phyloP scores from a whole-genome alignment of 495 filamentous ascomycete species.

The Hypoxylon crocopeplum region DNA sequence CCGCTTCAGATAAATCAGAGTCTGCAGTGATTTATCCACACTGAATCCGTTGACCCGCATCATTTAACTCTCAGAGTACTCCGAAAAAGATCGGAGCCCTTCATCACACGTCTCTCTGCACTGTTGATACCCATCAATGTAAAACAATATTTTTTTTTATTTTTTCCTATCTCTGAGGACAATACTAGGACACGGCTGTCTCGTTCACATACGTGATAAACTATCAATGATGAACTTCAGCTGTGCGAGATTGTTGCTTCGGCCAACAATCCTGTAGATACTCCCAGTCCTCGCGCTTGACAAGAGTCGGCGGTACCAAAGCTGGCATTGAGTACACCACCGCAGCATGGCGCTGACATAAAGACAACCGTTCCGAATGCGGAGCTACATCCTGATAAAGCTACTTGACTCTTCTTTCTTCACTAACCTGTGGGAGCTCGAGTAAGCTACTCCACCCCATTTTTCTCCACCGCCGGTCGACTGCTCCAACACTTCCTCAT shows the following conservation, averaged over 20 bases:
- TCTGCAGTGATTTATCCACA: not conserved
- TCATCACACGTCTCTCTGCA: not conserved
- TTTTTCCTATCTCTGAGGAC: slow-evolving; percentile 23
- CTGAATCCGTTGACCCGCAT: too few relatives aligned
- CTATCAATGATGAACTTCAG: slow-evolving; percentile 7
- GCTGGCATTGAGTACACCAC: not conserved
- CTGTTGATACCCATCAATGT: slow-evolving; percentile 6
- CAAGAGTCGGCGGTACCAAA: slow-evolving; percentile 6
- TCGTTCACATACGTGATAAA: slow-evolving; percentile 25
- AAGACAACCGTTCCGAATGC: slow-evolving; percentile 11
- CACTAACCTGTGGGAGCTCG: slow-evolving; percentile 23
- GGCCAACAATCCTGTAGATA: slow-evolving; percentile 12
- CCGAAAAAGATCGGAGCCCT: not conserved
- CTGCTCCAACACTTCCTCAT: slow-evolving; percentile 39
- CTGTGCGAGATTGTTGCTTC: slow-evolving; percentile 17
- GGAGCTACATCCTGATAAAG: slow-evolving; percentile 29
- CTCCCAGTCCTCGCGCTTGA: slow-evolving; percentile 12
- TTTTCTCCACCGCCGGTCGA: slow-evolving; percentile 17
- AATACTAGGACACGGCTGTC: slow-evolving; percentile 29
- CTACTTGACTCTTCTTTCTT: slow-evolving; percentile 29
- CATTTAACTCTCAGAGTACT: not conserved
- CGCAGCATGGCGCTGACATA: slow-evolving; percentile 14
- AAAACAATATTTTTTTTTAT: slow-evolving; percentile 28
- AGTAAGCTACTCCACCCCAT: slow-evolving; percentile 23
- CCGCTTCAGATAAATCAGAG: not conserved